A percentile compares a stretch with the other conserved stretches of the same genome.
Evolutionary conservation across 306 rosid species (phyloP).

Genomic region (Lablab purpureus): DNA sequence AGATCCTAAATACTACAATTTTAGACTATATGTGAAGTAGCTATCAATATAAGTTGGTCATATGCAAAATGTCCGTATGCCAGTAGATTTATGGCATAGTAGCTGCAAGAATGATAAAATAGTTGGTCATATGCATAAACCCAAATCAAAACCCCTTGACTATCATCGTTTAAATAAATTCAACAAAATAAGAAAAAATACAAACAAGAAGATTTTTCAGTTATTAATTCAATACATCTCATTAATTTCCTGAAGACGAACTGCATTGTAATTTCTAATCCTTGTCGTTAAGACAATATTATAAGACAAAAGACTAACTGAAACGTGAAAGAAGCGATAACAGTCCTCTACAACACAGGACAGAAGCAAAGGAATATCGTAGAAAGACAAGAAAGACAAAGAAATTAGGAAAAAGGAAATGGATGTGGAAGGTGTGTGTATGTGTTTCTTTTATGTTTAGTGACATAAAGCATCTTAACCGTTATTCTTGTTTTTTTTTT

Average conservation of each 20-base stretch:
- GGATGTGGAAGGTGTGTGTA: neutral
- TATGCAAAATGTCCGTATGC: no score
- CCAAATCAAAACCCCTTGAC: neutral
- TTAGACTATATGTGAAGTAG: neutral
- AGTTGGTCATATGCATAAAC: neutral
- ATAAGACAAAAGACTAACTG: neutral
- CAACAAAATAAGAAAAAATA: neutral
- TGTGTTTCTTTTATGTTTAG: neutral
- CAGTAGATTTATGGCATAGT: no score
- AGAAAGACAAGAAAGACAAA: neutral
- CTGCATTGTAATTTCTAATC: neutral
- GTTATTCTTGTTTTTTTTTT: neutral
- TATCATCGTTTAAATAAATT: neutral
- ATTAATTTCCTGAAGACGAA: neutral
- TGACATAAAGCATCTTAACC: neutral
- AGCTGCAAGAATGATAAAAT: no score
- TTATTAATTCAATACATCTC: neutral
- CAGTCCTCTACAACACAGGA: neutral
- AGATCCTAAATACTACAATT: neutral
- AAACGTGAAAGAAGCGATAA: slow-evolving; percentile 15
- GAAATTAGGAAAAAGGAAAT: neutral
- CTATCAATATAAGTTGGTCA: neutral
- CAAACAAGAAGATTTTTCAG: neutral
- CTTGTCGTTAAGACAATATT: neutral
- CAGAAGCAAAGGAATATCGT: neutral